Evolutionary conservation across 2,329 filamentous ascomycete species (phyloP), one percentile per base, ranked within the genome.

Genomic region (Phaeosphaeria sp.): DNA sequence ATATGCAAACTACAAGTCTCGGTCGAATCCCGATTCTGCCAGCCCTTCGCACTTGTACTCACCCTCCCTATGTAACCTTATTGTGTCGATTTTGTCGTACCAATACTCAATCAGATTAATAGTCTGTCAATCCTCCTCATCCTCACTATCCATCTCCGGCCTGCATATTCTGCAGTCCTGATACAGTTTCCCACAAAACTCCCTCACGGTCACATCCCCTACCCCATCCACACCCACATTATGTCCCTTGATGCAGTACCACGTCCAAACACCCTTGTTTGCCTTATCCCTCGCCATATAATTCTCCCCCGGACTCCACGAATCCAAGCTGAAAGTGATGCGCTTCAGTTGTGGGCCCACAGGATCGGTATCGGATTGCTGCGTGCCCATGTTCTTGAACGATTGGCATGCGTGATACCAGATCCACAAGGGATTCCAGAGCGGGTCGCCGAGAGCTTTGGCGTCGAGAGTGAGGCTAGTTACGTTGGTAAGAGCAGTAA

Each of bases 401-500:
- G 66, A 65, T 48, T 74, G 71, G 2, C 65, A 64, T 0, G 74
- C 68, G 25, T 77, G 73, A 55, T 71, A 77, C 76, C 76, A 78
- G 25, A 77, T 71, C 74, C 74, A 77, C 1, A 77, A 64, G 9
- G 76, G 76, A 43, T 78, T 78, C 76, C 76, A 78, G 11, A 78
- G 65, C 6, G 73, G 73, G 48, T 78, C 73, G 2, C 73, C 72
- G 18, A 77, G 67, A 22, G 76, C 75, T 54, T 72, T 74, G 39
- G 75, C 71, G 33, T 73, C 55, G 56, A 74, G 62, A 18, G 71
- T 67, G 51, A 72, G 62, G 25, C 62, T 55, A 20, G 59, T 56
- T 39, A 69, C 63, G 17, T 62, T 63, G 1, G 51, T 39, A n/a
- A 73, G 59, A 23, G 55, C 43, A 15, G 61, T 59, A 42, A 74